Conservation (phyloP, 2,329 filamentous ascomycete genomes). For the Trichoderma sp. region DNA sequence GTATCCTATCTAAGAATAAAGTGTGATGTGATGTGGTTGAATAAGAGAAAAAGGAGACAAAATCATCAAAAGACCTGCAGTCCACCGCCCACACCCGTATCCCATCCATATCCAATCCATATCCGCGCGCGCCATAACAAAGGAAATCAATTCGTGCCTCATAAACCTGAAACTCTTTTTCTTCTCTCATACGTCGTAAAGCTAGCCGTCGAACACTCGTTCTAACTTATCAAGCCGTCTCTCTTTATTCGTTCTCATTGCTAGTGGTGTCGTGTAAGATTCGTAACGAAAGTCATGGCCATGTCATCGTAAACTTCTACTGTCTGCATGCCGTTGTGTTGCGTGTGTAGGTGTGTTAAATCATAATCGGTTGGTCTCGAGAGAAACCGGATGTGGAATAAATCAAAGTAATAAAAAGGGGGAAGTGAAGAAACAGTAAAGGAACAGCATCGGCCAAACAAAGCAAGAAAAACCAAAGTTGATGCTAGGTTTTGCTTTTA, state of each 20-base stretch:
- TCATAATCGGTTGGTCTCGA: neutral
- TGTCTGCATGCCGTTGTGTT: neutral
- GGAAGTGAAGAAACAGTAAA: neutral
- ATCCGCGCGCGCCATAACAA: conserved; percentile 28
- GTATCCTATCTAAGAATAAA: conserved; percentile 44
- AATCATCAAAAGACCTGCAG: conserved; percentile 29
- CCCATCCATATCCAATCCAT: neutral
- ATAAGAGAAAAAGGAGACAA: conserved; percentile 23
- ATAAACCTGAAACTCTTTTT: conserved; percentile 1
- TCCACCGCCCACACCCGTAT: neutral
- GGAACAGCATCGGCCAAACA: neutral
- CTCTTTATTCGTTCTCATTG: neutral
- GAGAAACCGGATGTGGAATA: neutral
- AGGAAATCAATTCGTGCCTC: conserved; percentile 27
- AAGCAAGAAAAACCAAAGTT: neutral
- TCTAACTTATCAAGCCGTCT: neutral
- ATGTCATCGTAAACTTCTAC: neutral
- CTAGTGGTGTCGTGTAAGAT: neutral
- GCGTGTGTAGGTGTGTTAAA: neutral
- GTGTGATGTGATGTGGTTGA: neutral
- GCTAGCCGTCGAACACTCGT: neutral
- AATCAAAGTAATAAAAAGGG: neutral
- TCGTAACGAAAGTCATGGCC: conserved; percentile 5
- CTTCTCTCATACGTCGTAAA: conserved; percentile 12
- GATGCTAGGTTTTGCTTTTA: neutral